Base-by-base conservation (phyloP, 2,329 filamentous ascomycete genomes). In the Fusarium nurragi region DNA sequence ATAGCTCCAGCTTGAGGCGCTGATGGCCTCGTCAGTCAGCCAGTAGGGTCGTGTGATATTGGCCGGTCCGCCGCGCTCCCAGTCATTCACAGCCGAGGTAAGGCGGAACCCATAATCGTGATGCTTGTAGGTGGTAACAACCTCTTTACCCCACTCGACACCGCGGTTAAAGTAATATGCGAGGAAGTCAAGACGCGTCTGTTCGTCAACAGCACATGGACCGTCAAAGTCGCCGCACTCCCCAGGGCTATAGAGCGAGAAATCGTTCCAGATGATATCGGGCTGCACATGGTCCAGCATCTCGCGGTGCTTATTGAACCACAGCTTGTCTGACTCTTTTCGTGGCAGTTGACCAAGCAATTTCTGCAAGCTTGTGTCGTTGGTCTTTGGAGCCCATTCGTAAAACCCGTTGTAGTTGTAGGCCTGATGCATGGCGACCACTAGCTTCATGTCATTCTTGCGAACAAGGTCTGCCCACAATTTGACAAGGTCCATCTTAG, bases 321-420 rank as follows among this genome's bases (percentile, higher is more conserved):
- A 60, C 1, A 60, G 45, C 3, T 53, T 22, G 2, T 60, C 56
- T 6, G n/a, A 30, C 10, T 53, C 25, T 0, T 60, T 23, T 1
- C 56, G 25, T 1, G 54, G 40, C 0, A 60, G n/a, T 6, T 60
- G 54, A 0, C 56, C 56, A 0, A 60, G 14, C 0, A 60, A 4
- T 5, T 60, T 60, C n/a, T 60, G 47, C 3, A 60, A 22, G 26
- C 56, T 60, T 0, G 56, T 60, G 4, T 53, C 14, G 5, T 60
- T 60, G 7, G 47, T 32, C n/a, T 47, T 54, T 3, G 58, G 58
- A 7, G 50, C 58, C 36, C 43, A 61, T 21, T 61, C 21, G 11
- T 46, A 61, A 14, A 57, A 61, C 2, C 57, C 50, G 3, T 61
- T 61, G 22, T 54, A 49, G 50, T 62, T 61, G 21, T 61, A 61